phyloP scores from a whole-genome alignment of 768 basidiomycete species.

The Naganishia friedmannii region DNA sequence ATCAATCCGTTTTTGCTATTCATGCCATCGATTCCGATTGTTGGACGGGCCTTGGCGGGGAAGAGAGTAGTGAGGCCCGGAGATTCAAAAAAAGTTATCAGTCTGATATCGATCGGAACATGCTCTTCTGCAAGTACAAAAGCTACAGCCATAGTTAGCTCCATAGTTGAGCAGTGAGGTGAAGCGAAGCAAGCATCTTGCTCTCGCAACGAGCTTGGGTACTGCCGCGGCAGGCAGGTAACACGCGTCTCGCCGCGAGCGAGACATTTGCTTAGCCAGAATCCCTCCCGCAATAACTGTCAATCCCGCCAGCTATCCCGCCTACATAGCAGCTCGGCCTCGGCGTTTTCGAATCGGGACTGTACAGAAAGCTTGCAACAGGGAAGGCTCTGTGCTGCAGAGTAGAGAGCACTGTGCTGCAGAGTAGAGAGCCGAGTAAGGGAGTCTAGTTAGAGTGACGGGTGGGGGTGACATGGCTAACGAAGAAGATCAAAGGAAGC shows the following conservation, averaged over 20 bases:
- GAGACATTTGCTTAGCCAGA: background rate
- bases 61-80: background rate
- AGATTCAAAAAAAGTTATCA: background rate
- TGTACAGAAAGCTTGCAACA: too few relatives aligned
- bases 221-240: background rate
- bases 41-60: background rate
- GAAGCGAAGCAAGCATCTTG: background rate
- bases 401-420: too few relatives aligned
- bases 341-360: background rate
- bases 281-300: background rate
- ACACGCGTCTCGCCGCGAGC: background rate
- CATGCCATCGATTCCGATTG: background rate
- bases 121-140: background rate
- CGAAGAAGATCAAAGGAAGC: too few relatives aligned
- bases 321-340: background rate
- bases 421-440: too few relatives aligned
- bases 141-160: background rate
- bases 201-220: background rate
- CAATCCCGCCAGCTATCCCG: too few relatives aligned
- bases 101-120: background rate
- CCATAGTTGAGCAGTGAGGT: background rate
- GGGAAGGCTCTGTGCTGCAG: too few relatives aligned
- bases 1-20: slow-evolving; percentile 6
- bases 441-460: too few relatives aligned
- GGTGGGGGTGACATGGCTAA: too few relatives aligned